Evolutionary conservation across 106 monocot genomes (phyloP).

Genomic region (Narthecium ossifragum): DNA sequence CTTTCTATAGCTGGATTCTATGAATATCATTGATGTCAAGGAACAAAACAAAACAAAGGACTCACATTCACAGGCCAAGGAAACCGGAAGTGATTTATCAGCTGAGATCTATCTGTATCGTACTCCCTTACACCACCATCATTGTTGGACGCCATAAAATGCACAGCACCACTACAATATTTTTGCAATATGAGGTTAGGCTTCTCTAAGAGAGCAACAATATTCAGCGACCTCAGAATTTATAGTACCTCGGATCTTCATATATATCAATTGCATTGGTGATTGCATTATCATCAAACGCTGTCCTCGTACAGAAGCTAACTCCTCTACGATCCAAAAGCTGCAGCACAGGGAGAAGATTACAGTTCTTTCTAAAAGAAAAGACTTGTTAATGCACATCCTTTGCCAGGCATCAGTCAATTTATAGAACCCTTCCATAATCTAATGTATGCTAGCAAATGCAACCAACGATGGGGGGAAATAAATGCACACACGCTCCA

Average conservation of each 20-base stretch:
- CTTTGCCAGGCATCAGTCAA: too few relatives aligned
- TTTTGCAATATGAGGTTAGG: too few relatives aligned
- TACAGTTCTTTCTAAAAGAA: not conserved
- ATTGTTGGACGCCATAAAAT: constrained; percentile 64
- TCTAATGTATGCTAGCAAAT: too few relatives aligned
- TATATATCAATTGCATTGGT: constrained; percentile 76
- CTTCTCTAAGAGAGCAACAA: too few relatives aligned
- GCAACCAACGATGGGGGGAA: too few relatives aligned
- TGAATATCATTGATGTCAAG: too few relatives aligned
- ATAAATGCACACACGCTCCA: too few relatives aligned
- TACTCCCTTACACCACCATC: constrained; percentile 51
- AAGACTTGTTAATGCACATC: too few relatives aligned
- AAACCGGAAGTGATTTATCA: constrained; percentile 60
- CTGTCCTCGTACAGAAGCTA: constrained; percentile 55
- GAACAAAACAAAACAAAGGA: too few relatives aligned
- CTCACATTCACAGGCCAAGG: constrained; percentile 81
- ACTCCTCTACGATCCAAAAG: constrained; percentile 34
- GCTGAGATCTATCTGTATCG: constrained; percentile 62
- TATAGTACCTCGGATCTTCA: constrained; percentile 30
- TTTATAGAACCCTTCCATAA: too few relatives aligned
- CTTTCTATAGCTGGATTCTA: too few relatives aligned
- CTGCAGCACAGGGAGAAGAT: constrained; percentile 13
- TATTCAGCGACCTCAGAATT: too few relatives aligned
- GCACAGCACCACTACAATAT: constrained; percentile 40
- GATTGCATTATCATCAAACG: constrained; percentile 60